These are phyloP conservation scores for Oleoguttula mirabilis DNA, from an alignment of 495 filamentous ascomycete genomes.

Conservation along the genomic window DNA sequence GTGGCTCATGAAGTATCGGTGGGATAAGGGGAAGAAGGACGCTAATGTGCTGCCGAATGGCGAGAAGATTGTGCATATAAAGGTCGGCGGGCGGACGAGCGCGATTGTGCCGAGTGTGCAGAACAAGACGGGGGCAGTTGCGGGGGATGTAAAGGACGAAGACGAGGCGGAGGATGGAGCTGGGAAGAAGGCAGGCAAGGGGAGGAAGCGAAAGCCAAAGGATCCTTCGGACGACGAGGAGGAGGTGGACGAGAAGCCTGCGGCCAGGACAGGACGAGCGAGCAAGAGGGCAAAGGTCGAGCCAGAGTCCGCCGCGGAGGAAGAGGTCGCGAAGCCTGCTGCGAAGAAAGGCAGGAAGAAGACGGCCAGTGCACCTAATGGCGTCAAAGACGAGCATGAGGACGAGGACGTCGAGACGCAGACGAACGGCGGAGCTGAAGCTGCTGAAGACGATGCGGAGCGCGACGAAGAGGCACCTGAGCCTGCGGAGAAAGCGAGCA, in stretches of 20 bases:
- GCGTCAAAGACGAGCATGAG: not conserved
- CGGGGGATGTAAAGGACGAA: slow-evolving; percentile 24
- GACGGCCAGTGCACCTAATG: not conserved
- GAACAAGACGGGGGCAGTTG: slow-evolving; percentile 57
- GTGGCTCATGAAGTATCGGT: slow-evolving; percentile 87
- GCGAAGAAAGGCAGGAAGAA: slow-evolving; percentile 6
- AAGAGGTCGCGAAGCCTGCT: slow-evolving; percentile 1
- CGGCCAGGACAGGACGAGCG: not conserved
- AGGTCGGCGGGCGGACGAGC: slow-evolving; percentile 79
- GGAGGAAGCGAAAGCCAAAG: slow-evolving; percentile 13
- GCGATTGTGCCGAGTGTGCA: slow-evolving; percentile 75
- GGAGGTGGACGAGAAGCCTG: slow-evolving; percentile 12
- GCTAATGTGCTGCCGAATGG: slow-evolving; percentile 63
- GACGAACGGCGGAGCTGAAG: slow-evolving; percentile 7
- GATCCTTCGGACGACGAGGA: slow-evolving; percentile 3
- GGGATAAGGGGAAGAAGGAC: slow-evolving; percentile 81
- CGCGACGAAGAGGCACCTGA: too few species aligned
- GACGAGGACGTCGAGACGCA: slow-evolving; percentile 4
- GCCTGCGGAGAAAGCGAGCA: too few species aligned
- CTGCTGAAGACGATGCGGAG: not conserved
- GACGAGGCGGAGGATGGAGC: slow-evolving; percentile 10
- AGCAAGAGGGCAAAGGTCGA: slow-evolving; percentile 6
- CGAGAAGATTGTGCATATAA: slow-evolving; percentile 68
- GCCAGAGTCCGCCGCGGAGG: not conserved
- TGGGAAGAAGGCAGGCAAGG: slow-evolving; percentile 8